Conservation (phyloP, 1,284 basidiomycete genomes). For the Moesziomyces sp. region DNA sequence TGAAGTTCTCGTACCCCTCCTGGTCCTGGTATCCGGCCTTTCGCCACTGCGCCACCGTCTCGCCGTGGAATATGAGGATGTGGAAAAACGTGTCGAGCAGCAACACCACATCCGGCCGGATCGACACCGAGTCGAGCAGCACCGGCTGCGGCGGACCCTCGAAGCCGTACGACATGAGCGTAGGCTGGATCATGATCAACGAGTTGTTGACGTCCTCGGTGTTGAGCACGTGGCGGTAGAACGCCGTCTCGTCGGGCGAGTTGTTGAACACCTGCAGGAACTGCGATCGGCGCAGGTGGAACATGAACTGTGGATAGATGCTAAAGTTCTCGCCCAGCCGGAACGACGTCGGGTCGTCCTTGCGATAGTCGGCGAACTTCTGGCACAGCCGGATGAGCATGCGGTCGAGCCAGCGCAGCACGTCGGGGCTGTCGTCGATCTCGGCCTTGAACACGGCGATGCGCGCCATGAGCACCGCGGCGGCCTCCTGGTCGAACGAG, state of each 20-base stretch:
- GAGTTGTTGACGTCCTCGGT: slow-evolving; percentile 99
- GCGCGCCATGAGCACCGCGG: slow-evolving; percentile 97
- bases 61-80: slow-evolving; percentile 99
- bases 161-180: slow-evolving; percentile 97
- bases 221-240: slow-evolving; percentile 97
- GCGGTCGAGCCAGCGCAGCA: slow-evolving; percentile 94
- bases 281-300: slow-evolving; percentile 95
- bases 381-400: slow-evolving; percentile 99
- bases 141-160: slow-evolving; percentile 91
- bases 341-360: slow-evolving; percentile 96
- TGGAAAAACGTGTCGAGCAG: slow-evolving; percentile 99
- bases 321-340: slow-evolving; percentile 93
- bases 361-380: slow-evolving; percentile 98
- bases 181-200: slow-evolving; percentile 99
- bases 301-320: slow-evolving; percentile 99
- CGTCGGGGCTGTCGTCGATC: slow-evolving; percentile 97
- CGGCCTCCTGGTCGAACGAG: slow-evolving; percentile 97
- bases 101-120: slow-evolving; percentile 94
- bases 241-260: slow-evolving; percentile 98
- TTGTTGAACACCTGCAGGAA: slow-evolving; percentile 99
- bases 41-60: slow-evolving; percentile 95
- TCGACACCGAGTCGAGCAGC: slow-evolving; percentile 94
- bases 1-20: slow-evolving; percentile 98
- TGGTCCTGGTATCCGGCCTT: slow-evolving; percentile 99
- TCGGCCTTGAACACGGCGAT: slow-evolving; percentile 99